phyloP scores from a whole-genome alignment of 768 basidiomycete species.

The Suillus lakei region DNA sequence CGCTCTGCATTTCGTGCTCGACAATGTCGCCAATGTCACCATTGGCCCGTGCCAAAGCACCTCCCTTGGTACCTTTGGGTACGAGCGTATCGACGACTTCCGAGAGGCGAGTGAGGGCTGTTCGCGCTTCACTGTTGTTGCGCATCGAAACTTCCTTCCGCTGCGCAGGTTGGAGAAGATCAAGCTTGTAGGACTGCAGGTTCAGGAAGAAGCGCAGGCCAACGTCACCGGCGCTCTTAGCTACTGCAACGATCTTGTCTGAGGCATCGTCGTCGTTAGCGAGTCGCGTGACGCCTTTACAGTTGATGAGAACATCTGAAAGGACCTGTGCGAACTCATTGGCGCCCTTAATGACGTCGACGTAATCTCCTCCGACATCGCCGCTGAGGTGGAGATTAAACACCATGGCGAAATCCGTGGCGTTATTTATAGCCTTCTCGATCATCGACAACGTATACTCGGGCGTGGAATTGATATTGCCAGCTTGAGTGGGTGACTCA shows the following conservation, averaged over 20 bases:
- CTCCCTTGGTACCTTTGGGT: conserved; percentile 79
- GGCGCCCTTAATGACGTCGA: conserved; percentile 97
- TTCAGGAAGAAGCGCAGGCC: conserved; percentile 94
- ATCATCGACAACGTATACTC: conserved; percentile 99
- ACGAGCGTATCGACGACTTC: conserved; percentile 86
- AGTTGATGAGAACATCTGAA: conserved; percentile 89
- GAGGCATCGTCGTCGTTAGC: conserved; percentile 89
- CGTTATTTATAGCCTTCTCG: conserved; percentile 93
- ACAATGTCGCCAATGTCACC: conserved; percentile 97
- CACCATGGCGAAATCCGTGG: conserved; percentile 93
- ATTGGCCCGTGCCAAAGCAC: conserved; percentile 73
- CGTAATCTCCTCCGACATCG: conserved; percentile 90
- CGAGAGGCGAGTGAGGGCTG: conserved; percentile 81
- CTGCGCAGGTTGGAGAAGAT: conserved; percentile 72
- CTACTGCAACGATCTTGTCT: conserved; percentile 86
- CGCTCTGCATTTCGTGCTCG: conserved; percentile 93
- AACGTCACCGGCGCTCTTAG: conserved; percentile 85
- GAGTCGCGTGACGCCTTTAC: conserved; percentile 94
- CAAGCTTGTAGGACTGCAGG: conserved; percentile 93
- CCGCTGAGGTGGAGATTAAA: conserved; percentile 91
- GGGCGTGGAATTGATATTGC: conserved; percentile 96
- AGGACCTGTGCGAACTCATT: conserved; percentile 96
- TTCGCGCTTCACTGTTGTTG: conserved; percentile 86
- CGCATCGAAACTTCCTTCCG: conserved; percentile 88
- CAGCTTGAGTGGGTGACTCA: conserved; percentile 93